Evolutionary conservation across 768 basidiomycete species (phyloP).

Genomic region (Rubroboletus pulcherrimus): DNA sequence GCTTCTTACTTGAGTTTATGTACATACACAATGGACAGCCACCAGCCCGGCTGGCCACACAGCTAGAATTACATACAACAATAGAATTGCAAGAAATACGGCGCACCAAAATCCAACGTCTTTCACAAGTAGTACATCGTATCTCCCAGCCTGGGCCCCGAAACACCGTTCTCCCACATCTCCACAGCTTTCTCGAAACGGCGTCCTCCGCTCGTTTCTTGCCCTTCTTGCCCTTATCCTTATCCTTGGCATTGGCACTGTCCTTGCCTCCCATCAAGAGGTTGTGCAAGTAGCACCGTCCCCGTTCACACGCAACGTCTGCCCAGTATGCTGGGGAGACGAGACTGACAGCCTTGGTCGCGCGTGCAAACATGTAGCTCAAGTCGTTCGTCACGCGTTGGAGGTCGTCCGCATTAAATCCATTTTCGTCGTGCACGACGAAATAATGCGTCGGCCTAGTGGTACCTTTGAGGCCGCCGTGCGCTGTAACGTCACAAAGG

Average conservation of each 20-base stretch:
- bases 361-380: slow-evolving; percentile 56
- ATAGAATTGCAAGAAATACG: background rate
- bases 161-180: slow-evolving; percentile 58
- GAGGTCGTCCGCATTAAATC: slow-evolving; percentile 44
- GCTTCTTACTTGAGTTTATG: background rate
- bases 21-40: background rate
- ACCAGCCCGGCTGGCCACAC: background rate
- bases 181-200: slow-evolving; percentile 46
- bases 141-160: slow-evolving; percentile 45
- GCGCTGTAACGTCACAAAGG: slow-evolving; percentile 21
- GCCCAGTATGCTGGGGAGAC: slow-evolving; percentile 40
- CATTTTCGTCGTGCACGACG: slow-evolving; percentile 52
- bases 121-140: slow-evolving; percentile 65
- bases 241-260: slow-evolving; percentile 15
- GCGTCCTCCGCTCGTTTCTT: slow-evolving; percentile 41
- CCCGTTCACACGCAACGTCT: slow-evolving; percentile 50
- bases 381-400: slow-evolving; percentile 50
- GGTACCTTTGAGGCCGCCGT: slow-evolving; percentile 43
- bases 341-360: slow-evolving; percentile 45
- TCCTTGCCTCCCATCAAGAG: slow-evolving; percentile 35
- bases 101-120: background rate
- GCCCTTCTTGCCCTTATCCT: slow-evolving; percentile 26
- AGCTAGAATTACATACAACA: background rate
- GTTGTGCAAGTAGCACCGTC: slow-evolving; percentile 47
- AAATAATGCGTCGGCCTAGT: slow-evolving; percentile 53